A percentile compares a stretch with the other conserved stretches of the same genome.
Evolutionary conservation across 352 stramenopile species (phyloP).

Genomic region (Phytophthora pseudosyringae): DNA sequence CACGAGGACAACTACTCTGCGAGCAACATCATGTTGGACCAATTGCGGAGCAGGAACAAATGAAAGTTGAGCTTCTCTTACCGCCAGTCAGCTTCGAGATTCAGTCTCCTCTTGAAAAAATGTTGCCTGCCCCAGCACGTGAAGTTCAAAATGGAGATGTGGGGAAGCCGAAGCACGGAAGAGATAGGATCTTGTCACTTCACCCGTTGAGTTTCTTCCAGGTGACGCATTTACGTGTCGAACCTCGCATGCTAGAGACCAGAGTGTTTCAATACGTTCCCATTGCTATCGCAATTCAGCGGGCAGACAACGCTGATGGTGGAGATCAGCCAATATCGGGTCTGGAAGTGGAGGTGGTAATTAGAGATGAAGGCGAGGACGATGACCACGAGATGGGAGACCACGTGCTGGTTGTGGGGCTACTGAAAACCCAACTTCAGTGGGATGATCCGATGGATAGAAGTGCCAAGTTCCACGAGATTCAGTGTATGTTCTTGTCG

Average conservation of each 20-base stretch:
- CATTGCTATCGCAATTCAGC: slow-evolving; percentile 30
- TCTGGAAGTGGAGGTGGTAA: slow-evolving; percentile 38
- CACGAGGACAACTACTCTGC: slow-evolving; percentile 36
- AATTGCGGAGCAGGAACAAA: slow-evolving; percentile 13
- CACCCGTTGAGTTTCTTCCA: slow-evolving; percentile 34
- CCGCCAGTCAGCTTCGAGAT: slow-evolving; percentile 46
- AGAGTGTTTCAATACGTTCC: slow-evolving; percentile 38
- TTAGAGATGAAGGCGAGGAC: slow-evolving; percentile 44
- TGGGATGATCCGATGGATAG: slow-evolving; percentile 25
- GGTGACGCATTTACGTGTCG: slow-evolving; percentile 16
- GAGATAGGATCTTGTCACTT: slow-evolving; percentile 14
- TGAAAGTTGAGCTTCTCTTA: slow-evolving; percentile 37
- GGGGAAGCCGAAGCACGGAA: slow-evolving; percentile 6
- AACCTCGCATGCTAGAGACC: slow-evolving; percentile 13
- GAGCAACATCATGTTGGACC: slow-evolving; percentile 28
- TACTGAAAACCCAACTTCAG: slow-evolving; percentile 38
- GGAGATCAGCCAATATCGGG: slow-evolving; percentile 9
- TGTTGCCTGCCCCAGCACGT: not conserved
- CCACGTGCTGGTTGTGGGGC: slow-evolving; percentile 47
- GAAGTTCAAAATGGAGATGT: slow-evolving; percentile 21
- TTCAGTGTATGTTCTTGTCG: slow-evolving; percentile 73
- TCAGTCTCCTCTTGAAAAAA: slow-evolving; percentile 5
- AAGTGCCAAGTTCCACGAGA: slow-evolving; percentile 32
- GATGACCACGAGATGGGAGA: slow-evolving; percentile 17
- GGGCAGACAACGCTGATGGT: not conserved